Base-by-base conservation (phyloP, 2,329 filamentous ascomycete species). In the Calcarisporium arbuscula region DNA sequence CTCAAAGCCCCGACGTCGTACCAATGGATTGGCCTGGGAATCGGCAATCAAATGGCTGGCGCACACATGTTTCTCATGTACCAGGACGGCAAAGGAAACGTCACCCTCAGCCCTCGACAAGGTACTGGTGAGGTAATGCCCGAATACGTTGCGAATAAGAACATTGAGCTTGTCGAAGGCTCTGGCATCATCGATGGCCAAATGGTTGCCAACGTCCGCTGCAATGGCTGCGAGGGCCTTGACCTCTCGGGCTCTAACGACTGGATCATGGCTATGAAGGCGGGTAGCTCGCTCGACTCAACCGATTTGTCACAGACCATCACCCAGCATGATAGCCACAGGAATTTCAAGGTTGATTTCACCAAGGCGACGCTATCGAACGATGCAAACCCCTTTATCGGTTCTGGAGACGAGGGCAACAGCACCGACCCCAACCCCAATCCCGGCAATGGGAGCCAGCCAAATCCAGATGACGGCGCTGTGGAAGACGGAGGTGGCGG, bases 51-150 rank as follows among this genome's bases (percentile, higher is more conserved):
- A 27, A 82, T 82, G 78, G 26, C 51, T 11, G 70, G 66, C 20
- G 54, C 77, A 32, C 70, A 77, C 50, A 78, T 82, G 38, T 80
- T 82, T 49, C 43, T 82, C 48, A 63, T 81, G 44, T 82, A 82
- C 53, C 57, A 71, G 29, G 65, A 77, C 43, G 73, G 74, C 39
- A 43, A 46, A 4, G 70, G 70, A 41, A 80, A 81, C 48, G 64
- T 82, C 17, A 82, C 78, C 1, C 50, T 82, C 34, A 80, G 76
- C 41, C 66, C 76, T 2, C 70, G 79, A 16, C 46, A 53, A 4
- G 73, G 68, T 19, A 57, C 47, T 1, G 64, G 64, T 7, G 62
- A 80, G 43, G 42, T 52, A 22, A 54, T 62, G 58, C 79, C 79
- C 0, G 30, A 54, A 18, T 68, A 72, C 53, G 58, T 57, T 2